Percentiles rank a stretch among this genome's conserved stretches.
Evolutionary conservation across 352 stramenopile genomes (phyloP).

Genomic region (Globisporangium cystogenes): DNA sequence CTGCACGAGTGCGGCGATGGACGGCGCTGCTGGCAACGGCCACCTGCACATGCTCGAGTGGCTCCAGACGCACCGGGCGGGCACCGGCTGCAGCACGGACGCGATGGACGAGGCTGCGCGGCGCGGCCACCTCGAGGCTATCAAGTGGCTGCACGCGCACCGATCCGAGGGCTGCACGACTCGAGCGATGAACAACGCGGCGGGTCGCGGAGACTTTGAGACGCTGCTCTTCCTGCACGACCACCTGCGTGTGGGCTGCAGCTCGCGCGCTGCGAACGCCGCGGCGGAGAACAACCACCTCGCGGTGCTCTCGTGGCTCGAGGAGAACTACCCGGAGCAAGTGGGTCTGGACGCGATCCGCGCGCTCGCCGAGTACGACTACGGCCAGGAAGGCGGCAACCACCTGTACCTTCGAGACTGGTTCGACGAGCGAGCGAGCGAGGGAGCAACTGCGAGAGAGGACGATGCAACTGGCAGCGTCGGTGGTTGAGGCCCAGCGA

Average conservation of each 20-base stretch:
- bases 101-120: constrained; percentile 4
- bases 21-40: background rate
- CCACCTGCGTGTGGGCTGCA: background rate
- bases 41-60: constrained; percentile 1
- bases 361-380: too few relatives aligned
- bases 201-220: constrained; percentile 2
- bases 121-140: constrained; percentile 14
- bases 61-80: background rate
- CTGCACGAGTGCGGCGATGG: background rate
- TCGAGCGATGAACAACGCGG: background rate
- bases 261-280: background rate
- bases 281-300: background rate
- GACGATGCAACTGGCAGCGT: too few relatives aligned
- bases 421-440: too few relatives aligned
- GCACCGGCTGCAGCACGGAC: background rate
- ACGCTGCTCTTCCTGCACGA: constrained; percentile 2
- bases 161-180: background rate
- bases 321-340: background rate
- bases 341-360: background rate
- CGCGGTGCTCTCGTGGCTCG: background rate
- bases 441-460: too few relatives aligned
- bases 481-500: too few relatives aligned
- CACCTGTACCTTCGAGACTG: too few relatives aligned
- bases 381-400: too few relatives aligned
- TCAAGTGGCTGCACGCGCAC: constrained; percentile 23